Evolutionary conservation across 78 protist genomes (phyloP).

Genomic region (Pigoraptor vietnamica): DNA sequence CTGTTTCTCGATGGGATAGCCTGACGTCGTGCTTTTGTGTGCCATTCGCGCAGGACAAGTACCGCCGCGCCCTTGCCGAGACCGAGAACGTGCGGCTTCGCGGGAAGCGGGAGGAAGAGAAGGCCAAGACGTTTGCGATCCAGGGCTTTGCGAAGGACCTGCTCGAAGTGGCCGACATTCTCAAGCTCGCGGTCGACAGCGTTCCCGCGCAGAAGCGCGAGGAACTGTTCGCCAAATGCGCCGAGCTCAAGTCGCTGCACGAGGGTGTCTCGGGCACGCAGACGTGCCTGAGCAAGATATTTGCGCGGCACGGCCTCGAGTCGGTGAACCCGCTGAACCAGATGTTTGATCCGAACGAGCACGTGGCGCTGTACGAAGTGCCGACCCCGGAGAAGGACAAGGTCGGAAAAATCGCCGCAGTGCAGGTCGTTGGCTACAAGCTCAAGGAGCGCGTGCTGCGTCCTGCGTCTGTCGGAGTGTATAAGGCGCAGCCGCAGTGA

Average conservation of each 20-base stretch:
- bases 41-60: conserved; percentile 12
- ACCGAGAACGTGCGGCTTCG: conserved; percentile 35
- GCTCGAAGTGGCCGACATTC: conserved; percentile 17
- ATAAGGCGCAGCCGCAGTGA: too few relatives aligned
- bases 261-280: background rate
- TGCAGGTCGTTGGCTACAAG: too few relatives aligned
- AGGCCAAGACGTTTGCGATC: conserved; percentile 24
- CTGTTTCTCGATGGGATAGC: background rate
- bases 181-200: background rate
- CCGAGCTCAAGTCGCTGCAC: background rate
- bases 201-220: background rate
- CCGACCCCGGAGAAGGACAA: background rate
- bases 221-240: background rate
- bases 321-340: conserved; percentile 23
- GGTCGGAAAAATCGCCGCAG: too few relatives aligned
- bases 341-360: conserved; percentile 46
- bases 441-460: conserved; percentile 35
- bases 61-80: conserved; percentile 44
- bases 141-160: conserved; percentile 30
- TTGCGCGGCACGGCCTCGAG: background rate
- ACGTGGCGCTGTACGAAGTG: conserved; percentile 46
- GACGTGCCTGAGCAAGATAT: background rate
- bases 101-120: conserved; percentile 24
- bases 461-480: conserved; percentile 54
- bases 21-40: background rate